Conservation (phyloP, 257 asterid species). For the Solanum peruvianum region DNA sequence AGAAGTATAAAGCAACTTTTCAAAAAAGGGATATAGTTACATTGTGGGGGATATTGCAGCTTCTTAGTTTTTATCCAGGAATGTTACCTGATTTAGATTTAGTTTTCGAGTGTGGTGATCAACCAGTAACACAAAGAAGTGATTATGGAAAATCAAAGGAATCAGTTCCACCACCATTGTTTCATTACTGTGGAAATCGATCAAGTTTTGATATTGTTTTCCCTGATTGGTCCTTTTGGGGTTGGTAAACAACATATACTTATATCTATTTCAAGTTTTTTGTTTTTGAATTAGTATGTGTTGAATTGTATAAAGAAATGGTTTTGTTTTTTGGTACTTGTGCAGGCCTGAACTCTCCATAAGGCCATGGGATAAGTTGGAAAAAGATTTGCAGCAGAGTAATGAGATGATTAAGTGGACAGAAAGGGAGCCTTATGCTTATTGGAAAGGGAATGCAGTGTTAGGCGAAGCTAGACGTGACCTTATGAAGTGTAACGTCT, state of each 20-base stretch:
- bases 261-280: neutral
- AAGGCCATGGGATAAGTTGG: conserved; percentile 65
- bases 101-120: conserved; percentile 55
- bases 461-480: conserved; percentile 28
- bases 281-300: neutral
- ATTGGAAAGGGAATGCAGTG: conserved; percentile 56
- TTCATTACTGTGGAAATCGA: conserved; percentile 59
- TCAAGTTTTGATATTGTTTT: conserved; percentile 53
- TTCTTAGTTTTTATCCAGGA: conserved; percentile 65
- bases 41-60: conserved; percentile 84
- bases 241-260: conserved; percentile 74
- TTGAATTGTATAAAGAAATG: neutral
- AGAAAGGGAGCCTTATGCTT: conserved; percentile 74
- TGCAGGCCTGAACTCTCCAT: conserved; percentile 79
- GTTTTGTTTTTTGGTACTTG: neutral
- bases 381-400: conserved; percentile 43
- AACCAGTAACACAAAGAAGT: conserved; percentile 32
- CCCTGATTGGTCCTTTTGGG: conserved; percentile 99
- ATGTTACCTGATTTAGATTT: conserved; percentile 56
- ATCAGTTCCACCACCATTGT: conserved; percentile 48
- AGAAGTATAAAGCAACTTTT: conserved; percentile 34
- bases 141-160: conserved; percentile 8
- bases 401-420: conserved; percentile 43
- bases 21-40: conserved; percentile 81
- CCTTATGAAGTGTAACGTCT: conserved; percentile 44